A percentile compares a stretch with the other conserved stretches of the same genome.
These are phyloP conservation scores for Phytopythium sindhum DNA, from an alignment of 352 stramenopile species.

Conservation along the genomic window DNA sequence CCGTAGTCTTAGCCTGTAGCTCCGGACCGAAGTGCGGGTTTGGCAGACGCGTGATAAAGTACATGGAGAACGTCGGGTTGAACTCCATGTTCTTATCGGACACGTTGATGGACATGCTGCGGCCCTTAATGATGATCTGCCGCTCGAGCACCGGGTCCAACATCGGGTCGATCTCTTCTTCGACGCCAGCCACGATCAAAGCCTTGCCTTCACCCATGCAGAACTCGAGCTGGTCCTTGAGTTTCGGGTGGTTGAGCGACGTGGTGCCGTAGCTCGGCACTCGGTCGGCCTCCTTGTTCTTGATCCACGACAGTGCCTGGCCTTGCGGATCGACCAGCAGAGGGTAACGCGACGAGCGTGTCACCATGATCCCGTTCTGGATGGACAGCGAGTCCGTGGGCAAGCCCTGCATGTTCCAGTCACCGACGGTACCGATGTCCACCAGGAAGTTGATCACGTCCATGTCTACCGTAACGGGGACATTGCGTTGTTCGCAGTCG, in stretches of 20 bases:
- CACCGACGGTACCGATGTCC: constrained; percentile 96
- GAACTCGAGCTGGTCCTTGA: constrained; percentile 98
- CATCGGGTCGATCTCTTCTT: constrained; percentile 99
- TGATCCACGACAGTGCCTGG: constrained; percentile 97
- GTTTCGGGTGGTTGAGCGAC: constrained; percentile 94
- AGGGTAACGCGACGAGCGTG: constrained; percentile 93
- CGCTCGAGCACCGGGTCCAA: constrained; percentile 97
- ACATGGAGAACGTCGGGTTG: constrained; percentile 96
- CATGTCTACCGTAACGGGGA: constrained; percentile 94
- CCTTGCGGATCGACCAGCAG: constrained; percentile 97
- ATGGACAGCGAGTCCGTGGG: constrained; percentile 96
- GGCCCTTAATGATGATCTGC: constrained; percentile 95
- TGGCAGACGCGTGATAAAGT: constrained; percentile 97
- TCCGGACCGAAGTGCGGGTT: constrained; percentile 98
- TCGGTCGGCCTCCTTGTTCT: constrained; percentile 91
- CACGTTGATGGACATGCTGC: constrained; percentile 97
- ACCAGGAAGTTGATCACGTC: constrained; percentile 97
- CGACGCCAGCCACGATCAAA: constrained; percentile 93
- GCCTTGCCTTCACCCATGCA: constrained; percentile 96
- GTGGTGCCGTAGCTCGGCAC: constrained; percentile 95
- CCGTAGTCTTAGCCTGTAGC: constrained; percentile 97
- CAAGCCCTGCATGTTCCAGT: constrained; percentile 98
- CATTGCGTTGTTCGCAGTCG: constrained; percentile 89
- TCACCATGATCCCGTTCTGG: constrained; percentile 99
- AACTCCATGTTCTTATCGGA: constrained; percentile 99